These are phyloP conservation scores for Endoconidiophora polonica DNA, from an alignment of 2,329 filamentous ascomycete genomes.

Conservation along the genomic window DNA sequence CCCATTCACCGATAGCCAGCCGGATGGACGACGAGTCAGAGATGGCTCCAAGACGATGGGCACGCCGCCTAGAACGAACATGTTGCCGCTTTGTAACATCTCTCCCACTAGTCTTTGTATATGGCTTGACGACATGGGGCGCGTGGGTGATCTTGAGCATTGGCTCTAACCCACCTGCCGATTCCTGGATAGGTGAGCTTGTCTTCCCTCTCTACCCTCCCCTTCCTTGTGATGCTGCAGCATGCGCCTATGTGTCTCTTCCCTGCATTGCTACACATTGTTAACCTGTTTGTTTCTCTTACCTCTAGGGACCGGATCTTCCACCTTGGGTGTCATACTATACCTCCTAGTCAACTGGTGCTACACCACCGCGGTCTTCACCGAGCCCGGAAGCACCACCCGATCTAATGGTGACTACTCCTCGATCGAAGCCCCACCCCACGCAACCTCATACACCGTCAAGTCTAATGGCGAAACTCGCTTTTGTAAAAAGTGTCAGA, in stretches of 20 bases:
- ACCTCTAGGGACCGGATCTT: slow-evolving; percentile 33
- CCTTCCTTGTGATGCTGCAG: background rate
- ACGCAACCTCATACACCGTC: slow-evolving; percentile 66
- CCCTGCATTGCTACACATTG: background rate
- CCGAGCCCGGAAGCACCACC: slow-evolving; percentile 60
- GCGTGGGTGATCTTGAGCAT: slow-evolving; percentile 72
- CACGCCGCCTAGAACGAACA: slow-evolving; percentile 57
- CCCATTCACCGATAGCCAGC: slow-evolving; percentile 17
- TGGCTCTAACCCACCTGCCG: slow-evolving; percentile 38
- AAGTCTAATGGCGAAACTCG: slow-evolving; percentile 75
- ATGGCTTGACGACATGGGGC: slow-evolving; percentile 81
- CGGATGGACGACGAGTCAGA: slow-evolving; percentile 18
- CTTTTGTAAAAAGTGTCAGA: slow-evolving; percentile 96
- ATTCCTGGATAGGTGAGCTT: slow-evolving; percentile 40
- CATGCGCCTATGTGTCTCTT: background rate
- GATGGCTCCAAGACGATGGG: slow-evolving; percentile 43
- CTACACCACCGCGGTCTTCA: slow-evolving; percentile 89
- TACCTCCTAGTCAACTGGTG: slow-evolving; percentile 71
- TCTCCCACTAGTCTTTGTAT: slow-evolving; percentile 80
- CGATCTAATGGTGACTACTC: slow-evolving; percentile 52
- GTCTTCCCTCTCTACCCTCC: background rate
- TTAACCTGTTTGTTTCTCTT: background rate
- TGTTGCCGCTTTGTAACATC: slow-evolving; percentile 69
- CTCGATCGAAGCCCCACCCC: slow-evolving; percentile 33
- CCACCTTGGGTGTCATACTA: slow-evolving; percentile 49